A percentile compares a stretch with the other conserved stretches of the same genome.
Evolutionary conservation across 2,329 filamentous ascomycete species (phyloP).

Genomic region (Penicillium italicum): DNA sequence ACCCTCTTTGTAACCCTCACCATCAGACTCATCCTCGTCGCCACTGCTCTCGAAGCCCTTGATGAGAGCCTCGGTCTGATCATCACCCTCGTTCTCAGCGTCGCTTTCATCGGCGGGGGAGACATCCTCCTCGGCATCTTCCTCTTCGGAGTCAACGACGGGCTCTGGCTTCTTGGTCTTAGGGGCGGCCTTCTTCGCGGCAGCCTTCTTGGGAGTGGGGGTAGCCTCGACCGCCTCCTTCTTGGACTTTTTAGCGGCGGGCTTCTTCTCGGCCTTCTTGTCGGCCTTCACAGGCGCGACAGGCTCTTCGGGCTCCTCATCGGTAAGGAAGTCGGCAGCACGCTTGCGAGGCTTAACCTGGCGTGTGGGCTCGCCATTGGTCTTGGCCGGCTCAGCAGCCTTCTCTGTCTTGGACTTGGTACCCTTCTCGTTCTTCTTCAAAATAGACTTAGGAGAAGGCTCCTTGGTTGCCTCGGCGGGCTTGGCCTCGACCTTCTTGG

Average conservation of each 20-base stretch:
- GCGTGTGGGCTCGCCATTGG: constrained; percentile 34
- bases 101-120: constrained; percentile 21
- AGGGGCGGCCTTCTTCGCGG: constrained; percentile 28
- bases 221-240: constrained; percentile 34
- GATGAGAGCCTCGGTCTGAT: constrained; percentile 53
- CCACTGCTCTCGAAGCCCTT: constrained; percentile 55
- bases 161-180: constrained; percentile 41
- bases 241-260: constrained; percentile 43
- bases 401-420: constrained; percentile 23
- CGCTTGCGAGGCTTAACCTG: constrained; percentile 46
- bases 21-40: constrained; percentile 50
- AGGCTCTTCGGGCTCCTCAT: constrained; percentile 35
- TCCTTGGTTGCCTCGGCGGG: constrained; percentile 27
- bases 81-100: constrained; percentile 37
- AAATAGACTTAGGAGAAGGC: constrained; percentile 28
- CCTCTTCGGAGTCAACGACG: constrained; percentile 32
- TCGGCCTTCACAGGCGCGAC: constrained; percentile 32
- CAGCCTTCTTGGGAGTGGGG: constrained; percentile 17
- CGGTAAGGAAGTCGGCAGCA: constrained; percentile 48
- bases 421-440: constrained; percentile 33
- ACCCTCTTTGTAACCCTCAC: constrained; percentile 46
- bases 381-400: constrained; percentile 28
- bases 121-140: constrained; percentile 23
- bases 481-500: constrained; percentile 50
- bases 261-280: constrained; percentile 47